Evolutionary conservation across 768 basidiomycete species (phyloP).

Genomic region (Agaricus subrufescens): DNA sequence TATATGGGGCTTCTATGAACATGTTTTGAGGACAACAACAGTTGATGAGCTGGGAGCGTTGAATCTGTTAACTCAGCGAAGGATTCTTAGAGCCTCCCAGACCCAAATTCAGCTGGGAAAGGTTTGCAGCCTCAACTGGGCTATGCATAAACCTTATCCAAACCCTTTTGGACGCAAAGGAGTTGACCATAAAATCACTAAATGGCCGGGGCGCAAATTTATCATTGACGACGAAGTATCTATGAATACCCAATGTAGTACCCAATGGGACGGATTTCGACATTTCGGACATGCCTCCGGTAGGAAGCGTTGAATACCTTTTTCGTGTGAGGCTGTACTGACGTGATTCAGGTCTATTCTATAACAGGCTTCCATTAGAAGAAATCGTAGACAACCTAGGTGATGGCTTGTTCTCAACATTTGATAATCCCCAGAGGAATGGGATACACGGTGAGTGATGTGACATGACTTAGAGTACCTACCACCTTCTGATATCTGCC

Average conservation of each 20-base stretch:
- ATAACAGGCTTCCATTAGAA: slow-evolving; percentile 16
- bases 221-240: slow-evolving; percentile 20
- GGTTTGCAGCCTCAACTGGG: slow-evolving; percentile 21
- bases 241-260: slow-evolving; percentile 19
- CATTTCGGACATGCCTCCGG: slow-evolving; percentile 1
- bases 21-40: slow-evolving; percentile 11
- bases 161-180: slow-evolving; percentile 13
- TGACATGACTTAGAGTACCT: not conserved
- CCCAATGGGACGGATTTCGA: slow-evolving; percentile 22
- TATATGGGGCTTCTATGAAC: slow-evolving; percentile 23
- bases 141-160: slow-evolving; percentile 18
- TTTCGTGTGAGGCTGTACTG: not conserved
- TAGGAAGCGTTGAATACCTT: not conserved
- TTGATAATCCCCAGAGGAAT: slow-evolving; percentile 17
- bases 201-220: slow-evolving; percentile 8
- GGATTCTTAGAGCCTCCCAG: slow-evolving; percentile 17
- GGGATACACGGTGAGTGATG: slow-evolving; percentile 18
- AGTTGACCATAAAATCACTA: slow-evolving; percentile 16
- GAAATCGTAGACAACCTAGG: slow-evolving; percentile 16
- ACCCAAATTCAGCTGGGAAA: slow-evolving; percentile 16
- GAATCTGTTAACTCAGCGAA: slow-evolving; percentile 18
- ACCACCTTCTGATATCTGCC: not conserved
- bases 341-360: slow-evolving; percentile 15
- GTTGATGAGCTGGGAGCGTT: slow-evolving; percentile 19
- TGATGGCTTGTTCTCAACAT: slow-evolving; percentile 7